Base-by-base conservation (phyloP, 1,139 yeast genomes). In the Hemisphaericaspora lyxosophila region DNA sequence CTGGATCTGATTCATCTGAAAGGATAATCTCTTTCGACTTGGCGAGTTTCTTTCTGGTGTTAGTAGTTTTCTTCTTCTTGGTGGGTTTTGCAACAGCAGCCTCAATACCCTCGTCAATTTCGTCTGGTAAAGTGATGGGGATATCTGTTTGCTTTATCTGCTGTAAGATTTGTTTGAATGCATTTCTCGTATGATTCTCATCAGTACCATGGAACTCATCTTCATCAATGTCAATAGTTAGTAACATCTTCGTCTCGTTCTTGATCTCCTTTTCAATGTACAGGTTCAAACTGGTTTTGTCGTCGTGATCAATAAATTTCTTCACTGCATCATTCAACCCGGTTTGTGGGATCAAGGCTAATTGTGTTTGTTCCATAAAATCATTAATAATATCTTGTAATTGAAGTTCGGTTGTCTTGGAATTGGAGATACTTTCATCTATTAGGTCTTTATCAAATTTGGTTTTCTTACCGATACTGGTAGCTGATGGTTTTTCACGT, bases 301-400 rank as follows among this genome's bases (percentile, higher is more conserved):
- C 96, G 44, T 89, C 97, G 48, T 86, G 85, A 31, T 85, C 89
- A 6, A 92, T 81, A 55, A 78, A 85, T 41, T 73, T 75, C 40
- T 77, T 73, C 2, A 90, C 79, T 0, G 95, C 92, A 33, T 80
- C 79, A 36, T 80, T 82, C 51, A 90, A 72, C 0, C 94, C 95
- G 16, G 70, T 64, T 48, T 86, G 95, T 0, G 90, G 87, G n/a
- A 92, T 60, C 33, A 90, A 62, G 7, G 83, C 70, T 38, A 92
- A 64, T 34, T 80, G 77, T 37, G 87, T 78, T 34, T 82, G 78
- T 39, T 74, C 64, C 43, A 89, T 60, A 44, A 80, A 79, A 38
- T 77, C 80, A 27, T 73, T 75, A 31, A 90, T 75, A 11, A 54
- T 40, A 40, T 55, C 60, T 26, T 49, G 48, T 16, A 51, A 44